A percentile compares a stretch with the other conserved stretches of the same genome.
These are phyloP conservation scores for Penicillium egyptiacum DNA, from an alignment of 495 filamentous ascomycete genomes.

Conservation along the genomic window DNA sequence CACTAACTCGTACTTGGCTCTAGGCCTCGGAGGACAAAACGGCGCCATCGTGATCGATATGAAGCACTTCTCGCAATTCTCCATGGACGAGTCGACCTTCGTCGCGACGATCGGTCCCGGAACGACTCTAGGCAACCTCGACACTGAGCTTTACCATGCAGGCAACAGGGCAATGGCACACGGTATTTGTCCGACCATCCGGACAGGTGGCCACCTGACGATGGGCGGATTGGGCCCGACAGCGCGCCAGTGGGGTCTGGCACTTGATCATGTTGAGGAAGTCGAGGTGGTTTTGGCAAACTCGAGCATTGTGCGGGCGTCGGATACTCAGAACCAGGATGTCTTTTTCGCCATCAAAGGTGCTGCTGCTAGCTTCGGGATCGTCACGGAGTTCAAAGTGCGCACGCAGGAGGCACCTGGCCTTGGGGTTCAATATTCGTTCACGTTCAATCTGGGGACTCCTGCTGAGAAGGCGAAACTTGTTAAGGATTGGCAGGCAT, in stretches of 20 bases:
- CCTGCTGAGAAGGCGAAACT: conserved; percentile 25
- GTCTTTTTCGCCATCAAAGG: conserved; percentile 56
- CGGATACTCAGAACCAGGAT: conserved; percentile 40
- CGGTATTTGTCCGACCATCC: conserved; percentile 63
- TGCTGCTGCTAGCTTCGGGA: conserved; percentile 44
- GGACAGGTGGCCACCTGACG: conserved; percentile 70
- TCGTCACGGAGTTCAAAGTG: conserved; percentile 50
- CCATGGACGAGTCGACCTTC: conserved; percentile 50
- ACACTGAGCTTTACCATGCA: conserved; percentile 53
- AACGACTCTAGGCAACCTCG: conserved; percentile 59
- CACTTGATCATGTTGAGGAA: conserved; percentile 58
- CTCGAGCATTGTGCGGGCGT: conserved; percentile 45
- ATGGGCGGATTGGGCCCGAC: conserved; percentile 67
- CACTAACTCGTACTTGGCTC: neutral
- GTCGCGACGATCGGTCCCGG: conserved; percentile 68
- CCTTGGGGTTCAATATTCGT: conserved; percentile 41
- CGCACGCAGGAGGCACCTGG: conserved; percentile 39
- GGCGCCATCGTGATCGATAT: conserved; percentile 48
- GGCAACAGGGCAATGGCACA: conserved; percentile 67
- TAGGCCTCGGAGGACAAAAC: conserved; percentile 48
- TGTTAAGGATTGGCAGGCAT: conserved; percentile 43
- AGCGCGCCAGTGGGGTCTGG: conserved; percentile 62
- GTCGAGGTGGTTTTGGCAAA: conserved; percentile 60
- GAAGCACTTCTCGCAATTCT: conserved; percentile 50
- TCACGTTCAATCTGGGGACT: conserved; percentile 38